Evolutionary conservation across 129 eudicot species (phyloP).

Genomic region (Flaveria robusta): DNA sequence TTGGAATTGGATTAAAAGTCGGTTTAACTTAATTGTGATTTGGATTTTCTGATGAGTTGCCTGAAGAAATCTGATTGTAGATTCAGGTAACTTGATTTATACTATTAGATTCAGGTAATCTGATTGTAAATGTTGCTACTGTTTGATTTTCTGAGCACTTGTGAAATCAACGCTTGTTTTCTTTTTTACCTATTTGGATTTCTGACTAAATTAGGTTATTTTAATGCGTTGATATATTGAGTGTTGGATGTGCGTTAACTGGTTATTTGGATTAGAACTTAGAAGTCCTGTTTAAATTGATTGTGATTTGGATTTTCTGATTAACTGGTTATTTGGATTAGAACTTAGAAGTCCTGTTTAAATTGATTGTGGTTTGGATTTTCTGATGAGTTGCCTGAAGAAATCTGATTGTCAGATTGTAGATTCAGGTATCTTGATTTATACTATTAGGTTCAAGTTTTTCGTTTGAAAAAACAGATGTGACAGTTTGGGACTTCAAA

Average conservation of each 20-base stretch:
- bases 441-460: not conserved
- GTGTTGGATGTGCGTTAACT: conserved; percentile 6
- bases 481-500: not conserved
- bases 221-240: not conserved
- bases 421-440: not conserved
- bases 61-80: not conserved
- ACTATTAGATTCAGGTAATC: not conserved
- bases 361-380: not conserved
- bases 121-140: not conserved
- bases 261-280: not conserved
- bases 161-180: not conserved
- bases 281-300: not conserved
- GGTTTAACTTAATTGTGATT: not conserved
- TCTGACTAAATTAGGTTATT: not conserved
- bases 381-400: not conserved
- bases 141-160: not conserved
- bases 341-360: not conserved
- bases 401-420: not conserved
- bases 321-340: not conserved
- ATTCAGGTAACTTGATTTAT: not conserved
- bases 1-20: not conserved
- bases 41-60: conserved; percentile 1
- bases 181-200: conserved; percentile 4
- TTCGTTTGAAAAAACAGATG: not conserved
- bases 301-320: not conserved